A percentile compares a stretch with the other conserved stretches of the same genome.
Evolutionary conservation across 495 filamentous ascomycete species (phyloP).

Genomic region (Lasiosphaeris hirsuta): DNA sequence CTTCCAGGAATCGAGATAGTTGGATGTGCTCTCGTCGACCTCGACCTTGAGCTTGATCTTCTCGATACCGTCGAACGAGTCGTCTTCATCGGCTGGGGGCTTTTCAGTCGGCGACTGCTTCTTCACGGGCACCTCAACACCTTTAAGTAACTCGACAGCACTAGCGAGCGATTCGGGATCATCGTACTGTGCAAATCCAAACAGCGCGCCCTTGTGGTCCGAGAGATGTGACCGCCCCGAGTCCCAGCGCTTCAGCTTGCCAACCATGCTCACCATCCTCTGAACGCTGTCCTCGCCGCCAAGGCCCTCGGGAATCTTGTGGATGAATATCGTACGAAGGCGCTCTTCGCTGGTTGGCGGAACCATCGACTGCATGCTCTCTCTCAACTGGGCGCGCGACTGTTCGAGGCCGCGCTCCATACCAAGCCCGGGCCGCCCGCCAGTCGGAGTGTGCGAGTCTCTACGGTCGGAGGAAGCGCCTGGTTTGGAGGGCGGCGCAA

Average conservation of each 20-base stretch:
- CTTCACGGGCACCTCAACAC: slow-evolving; percentile 81
- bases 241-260: slow-evolving; percentile 80
- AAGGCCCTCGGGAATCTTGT: slow-evolving; percentile 73
- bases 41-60: slow-evolving; percentile 70
- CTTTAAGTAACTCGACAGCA: slow-evolving; percentile 81
- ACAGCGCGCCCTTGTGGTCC: slow-evolving; percentile 78
- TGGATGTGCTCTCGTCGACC: slow-evolving; percentile 75
- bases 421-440: slow-evolving; percentile 64
- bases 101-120: slow-evolving; percentile 54
- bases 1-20: slow-evolving; percentile 78
- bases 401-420: slow-evolving; percentile 60
- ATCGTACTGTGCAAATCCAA: slow-evolving; percentile 97
- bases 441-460: slow-evolving; percentile 36
- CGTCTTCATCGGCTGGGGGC: slow-evolving; percentile 40
- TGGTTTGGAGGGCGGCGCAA: slow-evolving; percentile 63
- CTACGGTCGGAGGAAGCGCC: slow-evolving; percentile 41
- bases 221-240: slow-evolving; percentile 57
- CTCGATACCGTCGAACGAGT: slow-evolving; percentile 59
- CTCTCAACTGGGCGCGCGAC: slow-evolving; percentile 65
- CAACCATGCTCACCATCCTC: slow-evolving; percentile 72
- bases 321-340: slow-evolving; percentile 84
- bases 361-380: slow-evolving; percentile 71
- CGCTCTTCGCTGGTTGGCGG: slow-evolving; percentile 90
- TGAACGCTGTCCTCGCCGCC: slow-evolving; percentile 82
- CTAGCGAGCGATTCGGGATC: slow-evolving; percentile 84